Evolutionary conservation across 495 filamentous ascomycete species (phyloP), one percentile per base, ranked within the genome.

Genomic region (Aspergillus campestris): DNA sequence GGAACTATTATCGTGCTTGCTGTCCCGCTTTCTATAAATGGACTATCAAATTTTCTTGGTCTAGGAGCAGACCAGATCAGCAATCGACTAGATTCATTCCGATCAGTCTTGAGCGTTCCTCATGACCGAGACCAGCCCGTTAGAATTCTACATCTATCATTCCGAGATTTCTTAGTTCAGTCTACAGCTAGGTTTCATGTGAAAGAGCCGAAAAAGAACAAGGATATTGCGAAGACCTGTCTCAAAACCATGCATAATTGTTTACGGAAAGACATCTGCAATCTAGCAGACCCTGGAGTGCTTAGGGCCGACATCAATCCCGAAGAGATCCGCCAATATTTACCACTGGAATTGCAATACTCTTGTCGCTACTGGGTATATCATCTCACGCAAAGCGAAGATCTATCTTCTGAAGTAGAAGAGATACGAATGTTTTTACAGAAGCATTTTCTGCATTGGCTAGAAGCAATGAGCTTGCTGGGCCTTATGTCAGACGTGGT

Each of bases 291-390:
- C 11, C 45, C 56, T 32, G 62, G 60, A 15, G 49, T 30, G 15
- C 39, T 48, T n/a, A 24, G 50, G 34, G 40, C 1, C 5, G 61
- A 69, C 1, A 54, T 71, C 31, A 47, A 58, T 42, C 7, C 5
- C n/a, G 15, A 47, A 8, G 46, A 18, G 3, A 59, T 69, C 27
- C 30, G 42, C 7, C n/a, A 54, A 0, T 45, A 41, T 15, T 39
- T 75, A 8, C 54, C 61, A 35, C 5, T 51, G 15, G 58, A 64
- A 44, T 38, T 67, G 14, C 48, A 55, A 51, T 71, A 77, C 44
- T 46, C 66, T 24, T 77, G 68, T 50, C 57, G 53, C 8, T 69
- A 73, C 49, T 79, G 69, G 75, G 57, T 69, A 38, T 31, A 65
- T 38, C 70, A 80, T 57, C 28, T 73, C 31, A 34, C 66, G 45